A percentile compares a stretch with the other conserved stretches of the same genome.
Conservation (phyloP, 169 alveolate genomes). For the Plasmodium ovale region DNA sequence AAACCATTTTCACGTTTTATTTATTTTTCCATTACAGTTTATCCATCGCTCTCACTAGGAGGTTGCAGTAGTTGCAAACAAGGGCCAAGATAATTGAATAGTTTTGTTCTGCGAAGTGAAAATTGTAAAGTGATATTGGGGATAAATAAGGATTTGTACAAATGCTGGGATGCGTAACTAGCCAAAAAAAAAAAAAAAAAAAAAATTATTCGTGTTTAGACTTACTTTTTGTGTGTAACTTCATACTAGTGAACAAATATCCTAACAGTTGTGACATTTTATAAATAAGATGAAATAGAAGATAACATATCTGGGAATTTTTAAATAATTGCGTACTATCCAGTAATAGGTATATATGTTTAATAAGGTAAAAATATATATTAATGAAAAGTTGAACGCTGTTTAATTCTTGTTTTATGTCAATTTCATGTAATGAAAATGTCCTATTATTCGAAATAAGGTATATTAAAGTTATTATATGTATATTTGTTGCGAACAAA, state of each 20-base stretch:
- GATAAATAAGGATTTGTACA: no score
- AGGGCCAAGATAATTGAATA: slow-evolving; percentile 12
- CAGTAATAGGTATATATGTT: slow-evolving; percentile 10
- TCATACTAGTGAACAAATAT: slow-evolving; percentile 17
- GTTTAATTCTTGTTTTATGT: background rate
- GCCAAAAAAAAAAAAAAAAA: background rate
- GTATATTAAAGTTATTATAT: slow-evolving; percentile 47
- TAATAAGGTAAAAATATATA: slow-evolving; percentile 24
- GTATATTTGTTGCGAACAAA: slow-evolving; percentile 25
- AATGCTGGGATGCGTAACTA: background rate
- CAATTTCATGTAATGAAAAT: slow-evolving; percentile 18
- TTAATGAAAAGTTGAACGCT: slow-evolving; percentile 12
- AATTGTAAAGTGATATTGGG: no score
- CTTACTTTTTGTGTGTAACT: slow-evolving; percentile 17
- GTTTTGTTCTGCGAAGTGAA: background rate
- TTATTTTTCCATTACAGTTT: slow-evolving; percentile 14
- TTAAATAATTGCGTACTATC: background rate
- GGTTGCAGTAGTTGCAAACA: slow-evolving; percentile 32
- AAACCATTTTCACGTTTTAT: background rate
- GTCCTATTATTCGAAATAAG: slow-evolving; percentile 9
- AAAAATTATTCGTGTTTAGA: background rate
- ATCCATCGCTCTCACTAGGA: slow-evolving; percentile 37
- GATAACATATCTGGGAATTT: slow-evolving; percentile 3
- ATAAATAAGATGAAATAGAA: slow-evolving; percentile 43
- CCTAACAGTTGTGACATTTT: slow-evolving; percentile 59